Evolutionary conservation across 495 filamentous ascomycete genomes (phyloP).

Genomic region (Penicillium coffeae): DNA sequence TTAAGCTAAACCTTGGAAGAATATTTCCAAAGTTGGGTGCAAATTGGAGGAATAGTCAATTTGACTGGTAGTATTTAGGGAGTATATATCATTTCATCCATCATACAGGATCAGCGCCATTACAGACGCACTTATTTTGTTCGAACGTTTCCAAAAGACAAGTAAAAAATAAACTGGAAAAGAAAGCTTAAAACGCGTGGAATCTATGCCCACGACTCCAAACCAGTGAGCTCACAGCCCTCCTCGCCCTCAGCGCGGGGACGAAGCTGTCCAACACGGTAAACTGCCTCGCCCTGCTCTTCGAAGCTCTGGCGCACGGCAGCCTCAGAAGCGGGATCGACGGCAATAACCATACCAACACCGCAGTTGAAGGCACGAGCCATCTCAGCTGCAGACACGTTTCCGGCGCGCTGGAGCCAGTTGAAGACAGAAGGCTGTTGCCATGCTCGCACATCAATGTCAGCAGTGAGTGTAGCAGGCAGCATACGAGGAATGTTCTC

Average conservation of each 20-base stretch:
- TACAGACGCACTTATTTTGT: conserved; percentile 15
- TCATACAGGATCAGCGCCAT: conserved; percentile 22
- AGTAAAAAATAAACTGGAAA: conserved; percentile 9
- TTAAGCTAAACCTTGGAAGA: too few relatives aligned
- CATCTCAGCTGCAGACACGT: conserved; percentile 71
- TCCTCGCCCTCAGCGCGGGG: conserved; percentile 47
- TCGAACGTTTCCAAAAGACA: conserved; percentile 8
- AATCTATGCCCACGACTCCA: conserved; percentile 62
- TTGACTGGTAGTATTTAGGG: conserved; percentile 10
- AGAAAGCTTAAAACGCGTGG: conserved; percentile 2
- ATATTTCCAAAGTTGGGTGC: too few relatives aligned
- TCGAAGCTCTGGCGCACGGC: conserved; percentile 44
- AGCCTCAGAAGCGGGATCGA: conserved; percentile 37
- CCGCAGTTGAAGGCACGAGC: conserved; percentile 91
- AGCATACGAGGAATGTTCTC: conserved; percentile 96
- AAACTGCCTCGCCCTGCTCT: conserved; percentile 71
- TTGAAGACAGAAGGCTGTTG: conserved; percentile 66
- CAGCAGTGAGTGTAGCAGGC: conserved; percentile 66
- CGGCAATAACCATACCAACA: conserved; percentile 86
- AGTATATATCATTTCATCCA: conserved; percentile 26
- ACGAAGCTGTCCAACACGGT: conserved; percentile 65
- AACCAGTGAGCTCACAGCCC: conserved; percentile 64
- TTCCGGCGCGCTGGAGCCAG: conserved; percentile 81
- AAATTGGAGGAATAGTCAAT: too few relatives aligned
- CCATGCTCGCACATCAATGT: conserved; percentile 73